Percentiles rank a stretch among this genome's conserved stretches.
These are phyloP conservation scores for Thermochaetoides thermophila DNA, from an alignment of 495 filamentous ascomycete species.

Conservation along the genomic window DNA sequence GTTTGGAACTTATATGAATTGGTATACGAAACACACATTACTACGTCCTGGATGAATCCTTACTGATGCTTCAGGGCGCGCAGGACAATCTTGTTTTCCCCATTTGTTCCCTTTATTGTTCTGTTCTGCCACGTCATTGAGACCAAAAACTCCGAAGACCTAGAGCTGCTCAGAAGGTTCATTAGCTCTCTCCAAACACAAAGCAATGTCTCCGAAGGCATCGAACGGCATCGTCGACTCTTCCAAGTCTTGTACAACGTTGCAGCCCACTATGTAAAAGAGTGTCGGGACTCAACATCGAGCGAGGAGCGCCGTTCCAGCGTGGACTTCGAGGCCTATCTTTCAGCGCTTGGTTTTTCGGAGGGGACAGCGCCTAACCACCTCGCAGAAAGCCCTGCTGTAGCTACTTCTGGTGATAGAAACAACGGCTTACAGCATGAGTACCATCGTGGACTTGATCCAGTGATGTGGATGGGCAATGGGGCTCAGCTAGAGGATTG, in stretches of 20 bases:
- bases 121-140: conserved; percentile 53
- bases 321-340: conserved; percentile 20
- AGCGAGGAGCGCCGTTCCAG: conserved; percentile 6
- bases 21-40: conserved; percentile 23
- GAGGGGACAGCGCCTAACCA: too few species aligned
- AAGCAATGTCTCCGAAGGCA: conserved; percentile 34
- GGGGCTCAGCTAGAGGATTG: too few species aligned
- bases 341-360: too few species aligned
- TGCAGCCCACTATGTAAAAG: conserved; percentile 44
- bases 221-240: conserved; percentile 41
- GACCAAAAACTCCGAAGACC: conserved; percentile 27
- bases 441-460: too few species aligned
- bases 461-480: too few species aligned
- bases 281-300: too few species aligned
- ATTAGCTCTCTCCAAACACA: conserved; percentile 37
- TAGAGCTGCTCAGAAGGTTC: conserved; percentile 40
- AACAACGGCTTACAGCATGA: too few species aligned
- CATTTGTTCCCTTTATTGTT: conserved; percentile 54
- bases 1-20: conserved; percentile 45
- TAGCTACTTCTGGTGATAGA: too few species aligned
- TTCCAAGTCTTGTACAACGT: conserved; percentile 46
- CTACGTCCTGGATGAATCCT: background rate
- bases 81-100: conserved; percentile 48
- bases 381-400: too few species aligned
- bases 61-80: too few species aligned